Evolutionary conservation across 2,329 filamentous ascomycete species (phyloP).

Genomic region (Ceratocystis diversiconidia): DNA sequence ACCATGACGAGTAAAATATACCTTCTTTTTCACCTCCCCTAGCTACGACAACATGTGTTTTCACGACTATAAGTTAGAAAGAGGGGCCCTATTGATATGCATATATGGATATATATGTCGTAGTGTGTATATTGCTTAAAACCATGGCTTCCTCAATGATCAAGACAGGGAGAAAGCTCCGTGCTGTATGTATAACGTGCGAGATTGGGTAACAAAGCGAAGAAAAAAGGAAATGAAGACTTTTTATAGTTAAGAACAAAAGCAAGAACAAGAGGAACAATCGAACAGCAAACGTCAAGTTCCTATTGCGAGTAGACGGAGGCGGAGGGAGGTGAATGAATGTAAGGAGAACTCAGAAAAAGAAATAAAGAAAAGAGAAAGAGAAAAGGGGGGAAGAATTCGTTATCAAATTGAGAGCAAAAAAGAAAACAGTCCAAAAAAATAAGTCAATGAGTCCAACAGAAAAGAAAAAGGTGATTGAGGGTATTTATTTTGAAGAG

Average conservation of each 20-base stretch:
- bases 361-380: neutral
- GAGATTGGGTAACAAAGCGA: neutral
- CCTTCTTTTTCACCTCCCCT: too few species aligned
- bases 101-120: too few species aligned
- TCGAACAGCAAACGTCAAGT: neutral
- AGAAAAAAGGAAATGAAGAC: neutral
- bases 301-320: neutral
- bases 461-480: slow-evolving; percentile 6
- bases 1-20: too few species aligned
- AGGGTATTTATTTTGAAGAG: slow-evolving; percentile 6
- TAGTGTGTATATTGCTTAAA: too few species aligned
- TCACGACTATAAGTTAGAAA: too few species aligned
- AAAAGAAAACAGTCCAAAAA: neutral
- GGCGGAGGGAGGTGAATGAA: neutral
- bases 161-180: neutral
- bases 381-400: neutral
- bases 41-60: too few species aligned
- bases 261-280: neutral
- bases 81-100: too few species aligned
- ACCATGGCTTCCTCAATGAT: too few species aligned
- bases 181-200: neutral
- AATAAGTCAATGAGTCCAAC: neutral
- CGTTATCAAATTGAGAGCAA: slow-evolving; percentile 8
- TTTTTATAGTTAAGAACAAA: neutral
- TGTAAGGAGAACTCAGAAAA: neutral